phyloP scores from a whole-genome alignment of 2,329 filamentous ascomycete genomes.

The Neopestalotiopsis sp. region DNA sequence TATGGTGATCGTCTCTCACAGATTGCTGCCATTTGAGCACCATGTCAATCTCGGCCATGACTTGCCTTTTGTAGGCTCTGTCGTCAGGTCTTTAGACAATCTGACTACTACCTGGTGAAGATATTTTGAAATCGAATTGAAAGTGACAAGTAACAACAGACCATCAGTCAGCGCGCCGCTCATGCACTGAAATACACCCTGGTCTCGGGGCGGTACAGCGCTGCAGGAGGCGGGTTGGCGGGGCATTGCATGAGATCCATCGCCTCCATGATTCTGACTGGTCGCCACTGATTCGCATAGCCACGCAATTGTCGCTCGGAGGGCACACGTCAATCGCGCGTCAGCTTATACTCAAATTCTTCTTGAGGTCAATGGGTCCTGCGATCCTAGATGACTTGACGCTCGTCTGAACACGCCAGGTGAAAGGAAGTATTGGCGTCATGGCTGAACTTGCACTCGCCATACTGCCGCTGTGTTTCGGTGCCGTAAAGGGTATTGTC shows the following conservation, averaged over 20 bases:
- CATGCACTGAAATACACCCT: too few species aligned
- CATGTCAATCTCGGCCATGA: conserved; percentile 14
- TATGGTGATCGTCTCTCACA: conserved; percentile 10
- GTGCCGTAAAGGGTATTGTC: conserved; percentile 21
- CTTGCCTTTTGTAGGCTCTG: neutral
- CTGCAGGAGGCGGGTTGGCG: neutral
- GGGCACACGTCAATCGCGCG: too few species aligned
- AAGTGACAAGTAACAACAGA: neutral
- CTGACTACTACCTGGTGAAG: neutral
- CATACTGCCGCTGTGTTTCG: conserved; percentile 22
- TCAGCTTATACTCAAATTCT: too few species aligned
- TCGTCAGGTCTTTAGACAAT: neutral
- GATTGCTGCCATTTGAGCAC: conserved; percentile 19
- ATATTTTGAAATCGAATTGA: neutral
- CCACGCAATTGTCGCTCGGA: neutral
- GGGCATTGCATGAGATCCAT: conserved; percentile 1
- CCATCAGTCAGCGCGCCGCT: neutral
- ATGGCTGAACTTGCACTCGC: conserved; percentile 25
- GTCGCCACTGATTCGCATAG: neutral
- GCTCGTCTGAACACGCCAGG: neutral
- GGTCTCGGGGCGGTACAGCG: too few species aligned
- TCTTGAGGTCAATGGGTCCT: neutral
- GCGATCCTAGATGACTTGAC: neutral
- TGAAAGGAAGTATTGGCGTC: neutral
- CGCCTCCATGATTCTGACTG: neutral